Evolutionary conservation across 331 rosid genomes (phyloP).

Genomic region (Pyracantha coccinea): DNA sequence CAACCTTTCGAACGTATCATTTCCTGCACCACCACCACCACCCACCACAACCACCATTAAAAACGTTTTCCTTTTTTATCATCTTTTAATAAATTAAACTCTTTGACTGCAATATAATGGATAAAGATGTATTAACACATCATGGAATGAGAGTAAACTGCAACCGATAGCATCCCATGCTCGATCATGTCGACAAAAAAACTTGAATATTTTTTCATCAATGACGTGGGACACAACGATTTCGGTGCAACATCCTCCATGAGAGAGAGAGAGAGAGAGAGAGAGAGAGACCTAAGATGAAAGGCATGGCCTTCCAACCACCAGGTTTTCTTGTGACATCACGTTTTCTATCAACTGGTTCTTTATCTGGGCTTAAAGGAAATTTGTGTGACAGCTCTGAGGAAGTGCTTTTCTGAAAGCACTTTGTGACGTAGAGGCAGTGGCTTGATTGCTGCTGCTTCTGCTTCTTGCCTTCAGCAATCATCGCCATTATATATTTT

Average conservation of each 20-base stretch:
- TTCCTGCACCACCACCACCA: constrained; percentile 39
- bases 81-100: background rate
- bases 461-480: background rate
- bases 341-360: background rate
- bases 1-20: constrained; percentile 80
- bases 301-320: constrained; percentile 83
- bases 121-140: background rate
- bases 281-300: constrained; percentile 40
- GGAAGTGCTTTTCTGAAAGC: background rate
- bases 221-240: background rate
- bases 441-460: background rate
- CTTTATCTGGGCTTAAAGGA: constrained; percentile 6
- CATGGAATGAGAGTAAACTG: background rate
- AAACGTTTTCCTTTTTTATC: background rate
- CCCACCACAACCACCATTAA: background rate
- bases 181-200: background rate
- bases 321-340: constrained; percentile 31
- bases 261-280: too few relatives aligned
- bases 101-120: background rate
- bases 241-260: background rate
- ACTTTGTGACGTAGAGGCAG: background rate
- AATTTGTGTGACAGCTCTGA: background rate
- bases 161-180: background rate
- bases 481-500: too few relatives aligned
- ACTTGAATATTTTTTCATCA: too few relatives aligned